A percentile compares a stretch with the other conserved stretches of the same genome.
These are phyloP conservation scores for Aristolochia fimbriata DNA, from an alignment of 164 flowering plant genomes.

Conservation along the genomic window DNA sequence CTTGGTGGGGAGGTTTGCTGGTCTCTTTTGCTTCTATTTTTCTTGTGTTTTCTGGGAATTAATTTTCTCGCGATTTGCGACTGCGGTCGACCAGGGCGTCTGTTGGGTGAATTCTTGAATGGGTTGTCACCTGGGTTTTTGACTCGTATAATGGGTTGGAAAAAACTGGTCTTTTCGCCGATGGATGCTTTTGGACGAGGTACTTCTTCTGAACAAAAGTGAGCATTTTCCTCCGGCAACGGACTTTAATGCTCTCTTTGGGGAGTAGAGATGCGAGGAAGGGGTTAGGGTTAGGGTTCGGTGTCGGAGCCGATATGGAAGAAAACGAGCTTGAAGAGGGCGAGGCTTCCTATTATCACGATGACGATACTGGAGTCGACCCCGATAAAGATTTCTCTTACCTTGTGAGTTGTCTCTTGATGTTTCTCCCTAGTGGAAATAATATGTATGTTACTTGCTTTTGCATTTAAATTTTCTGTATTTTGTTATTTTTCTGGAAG, in stretches of 20 bases:
- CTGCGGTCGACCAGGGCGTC: conserved; percentile 15
- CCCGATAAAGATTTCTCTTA: conserved; percentile 58
- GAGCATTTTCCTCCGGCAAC: conserved; percentile 11
- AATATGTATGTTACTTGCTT: not conserved
- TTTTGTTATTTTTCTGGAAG: not conserved
- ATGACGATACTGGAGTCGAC: conserved; percentile 32
- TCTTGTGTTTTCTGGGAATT: conserved; percentile 4
- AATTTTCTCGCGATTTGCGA: conserved; percentile 14
- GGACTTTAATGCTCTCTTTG: conserved; percentile 50
- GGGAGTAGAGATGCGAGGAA: conserved; percentile 61
- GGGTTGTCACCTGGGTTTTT: conserved; percentile 15
- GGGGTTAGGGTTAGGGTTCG: conserved; percentile 51
- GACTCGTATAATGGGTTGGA: conserved; percentile 17
- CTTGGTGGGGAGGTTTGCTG: not conserved
- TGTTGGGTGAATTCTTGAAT: conserved; percentile 10
- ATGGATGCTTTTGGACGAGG: conserved; percentile 8
- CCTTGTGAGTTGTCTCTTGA: conserved; percentile 47
- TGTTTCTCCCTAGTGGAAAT: not conserved
- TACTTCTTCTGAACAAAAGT: conserved; percentile 5
- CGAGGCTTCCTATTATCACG: conserved; percentile 61
- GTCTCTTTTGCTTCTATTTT: too few species aligned
- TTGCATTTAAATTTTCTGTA: not conserved
- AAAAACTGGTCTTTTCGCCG: conserved; percentile 8
- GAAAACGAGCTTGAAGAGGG: conserved; percentile 96
- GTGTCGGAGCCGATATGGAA: conserved; percentile 42